A percentile compares a stretch with the other conserved stretches of the same genome.
phyloP scores from a whole-genome alignment of 306 rosid species.

The Notholithocarpus densiflorus region DNA sequence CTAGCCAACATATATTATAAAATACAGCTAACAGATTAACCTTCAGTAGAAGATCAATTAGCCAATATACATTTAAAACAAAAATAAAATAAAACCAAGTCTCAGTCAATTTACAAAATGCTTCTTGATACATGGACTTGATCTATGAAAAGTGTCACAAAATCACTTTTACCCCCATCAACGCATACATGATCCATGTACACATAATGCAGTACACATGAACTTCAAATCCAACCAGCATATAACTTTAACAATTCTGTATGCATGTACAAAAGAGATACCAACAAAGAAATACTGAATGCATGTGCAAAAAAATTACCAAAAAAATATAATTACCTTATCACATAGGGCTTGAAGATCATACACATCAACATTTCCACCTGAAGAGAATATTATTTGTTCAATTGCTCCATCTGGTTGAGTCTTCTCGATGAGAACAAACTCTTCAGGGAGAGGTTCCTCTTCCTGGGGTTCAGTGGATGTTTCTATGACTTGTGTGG shows the following conservation, averaged over 20 bases:
- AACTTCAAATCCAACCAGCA: not conserved
- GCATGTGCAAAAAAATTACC: not conserved
- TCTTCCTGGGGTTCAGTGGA: constrained; percentile 50
- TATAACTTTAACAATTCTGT: not conserved
- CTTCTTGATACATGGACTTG: not conserved
- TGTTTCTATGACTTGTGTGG: constrained; percentile 69
- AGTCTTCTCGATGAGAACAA: constrained; percentile 80
- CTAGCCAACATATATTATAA: not conserved
- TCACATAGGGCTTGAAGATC: constrained; percentile 93
- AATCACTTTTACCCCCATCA: not conserved
- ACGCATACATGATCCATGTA: not conserved
- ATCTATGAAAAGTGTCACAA: not conserved
- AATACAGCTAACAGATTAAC: not conserved
- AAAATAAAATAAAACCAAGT: not conserved
- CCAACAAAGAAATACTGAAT: not conserved
- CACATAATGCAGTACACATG: not conserved
- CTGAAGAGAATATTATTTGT: constrained; percentile 84
- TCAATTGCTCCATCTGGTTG: constrained; percentile 77
- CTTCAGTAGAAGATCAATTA: not conserved
- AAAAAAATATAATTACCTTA: constrained; percentile 44
- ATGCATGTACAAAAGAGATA: not conserved
- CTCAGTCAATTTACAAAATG: not conserved
- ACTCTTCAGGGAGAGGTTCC: constrained; percentile 73
- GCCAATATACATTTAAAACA: not conserved
- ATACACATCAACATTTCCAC: constrained; percentile 82